Evolutionary conservation across 2,329 filamentous ascomycete species (phyloP).

Genomic region (Cordyceps cateniannulata): DNA sequence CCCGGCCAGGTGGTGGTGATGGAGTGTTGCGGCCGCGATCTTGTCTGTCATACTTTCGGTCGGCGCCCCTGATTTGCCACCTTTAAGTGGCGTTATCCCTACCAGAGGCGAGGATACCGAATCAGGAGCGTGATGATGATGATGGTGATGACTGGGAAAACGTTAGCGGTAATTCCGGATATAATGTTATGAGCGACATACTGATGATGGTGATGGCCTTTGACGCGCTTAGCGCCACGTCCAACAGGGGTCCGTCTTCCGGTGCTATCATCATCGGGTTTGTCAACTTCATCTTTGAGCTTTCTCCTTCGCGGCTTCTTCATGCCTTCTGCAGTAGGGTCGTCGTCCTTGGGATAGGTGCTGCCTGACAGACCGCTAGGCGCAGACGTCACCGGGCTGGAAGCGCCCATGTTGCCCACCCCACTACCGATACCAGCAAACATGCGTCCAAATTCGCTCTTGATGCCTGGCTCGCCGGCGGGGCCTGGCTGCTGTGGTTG

Average conservation of each 20-base stretch:
- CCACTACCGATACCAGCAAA: constrained; percentile 80
- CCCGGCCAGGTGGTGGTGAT: constrained; percentile 43
- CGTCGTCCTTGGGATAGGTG: constrained; percentile 44
- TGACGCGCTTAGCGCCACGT: constrained; percentile 55
- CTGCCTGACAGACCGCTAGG: constrained; percentile 39
- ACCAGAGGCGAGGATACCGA: constrained; percentile 36
- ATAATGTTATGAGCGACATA: constrained; percentile 33
- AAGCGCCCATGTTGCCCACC: constrained; percentile 42
- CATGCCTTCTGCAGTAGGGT: constrained; percentile 39
- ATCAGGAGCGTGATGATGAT: constrained; percentile 48
- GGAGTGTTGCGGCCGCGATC: constrained; percentile 31
- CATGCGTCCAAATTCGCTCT: constrained; percentile 91
- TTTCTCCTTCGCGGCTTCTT: constrained; percentile 60
- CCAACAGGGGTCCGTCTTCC: constrained; percentile 55
- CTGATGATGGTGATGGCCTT: constrained; percentile 66
- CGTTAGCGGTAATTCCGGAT: constrained; percentile 17
- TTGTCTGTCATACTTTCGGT: constrained; percentile 40
- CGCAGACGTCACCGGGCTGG: constrained; percentile 42
- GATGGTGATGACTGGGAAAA: constrained; percentile 43
- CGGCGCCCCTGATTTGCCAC: constrained; percentile 39
- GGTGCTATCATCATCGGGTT: constrained; percentile 59
- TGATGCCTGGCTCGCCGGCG: constrained; percentile 78
- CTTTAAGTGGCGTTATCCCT: constrained; percentile 41
- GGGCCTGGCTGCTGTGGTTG: constrained; percentile 75
- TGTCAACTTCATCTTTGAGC: constrained; percentile 67